Conservation (phyloP, 495 filamentous ascomycete species). For the Amniculicola lignicola region DNA sequence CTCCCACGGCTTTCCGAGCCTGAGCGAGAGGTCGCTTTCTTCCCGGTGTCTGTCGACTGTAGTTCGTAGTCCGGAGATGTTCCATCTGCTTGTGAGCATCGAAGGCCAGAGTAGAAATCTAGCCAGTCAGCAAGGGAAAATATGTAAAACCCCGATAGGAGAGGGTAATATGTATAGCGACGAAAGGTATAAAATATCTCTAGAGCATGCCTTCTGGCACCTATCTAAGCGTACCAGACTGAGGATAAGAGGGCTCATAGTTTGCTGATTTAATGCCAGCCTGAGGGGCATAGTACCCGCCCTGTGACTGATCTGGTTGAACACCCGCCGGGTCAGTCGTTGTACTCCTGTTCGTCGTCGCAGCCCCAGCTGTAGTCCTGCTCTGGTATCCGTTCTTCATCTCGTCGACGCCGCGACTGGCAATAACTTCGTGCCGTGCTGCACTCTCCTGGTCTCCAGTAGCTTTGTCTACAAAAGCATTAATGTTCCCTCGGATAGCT, state of each 20-base stretch:
- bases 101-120: no score
- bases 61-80: no score
- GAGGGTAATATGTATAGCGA: neutral
- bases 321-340: constrained; percentile 3
- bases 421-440: constrained; percentile 24
- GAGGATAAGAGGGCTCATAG: neutral
- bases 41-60: no score
- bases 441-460: constrained; percentile 17
- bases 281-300: neutral
- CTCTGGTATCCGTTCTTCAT: constrained; percentile 26
- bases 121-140: neutral
- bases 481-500: constrained; percentile 33
- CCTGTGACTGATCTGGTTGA: neutral
- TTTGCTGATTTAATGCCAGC: neutral
- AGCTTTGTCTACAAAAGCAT: constrained; percentile 26
- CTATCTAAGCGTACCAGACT: constrained; percentile 2
- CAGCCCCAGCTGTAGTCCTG: constrained; percentile 20
- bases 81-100: neutral
- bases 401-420: constrained; percentile 26
- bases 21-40: no score
- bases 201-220: neutral
- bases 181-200: neutral
- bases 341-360: neutral
- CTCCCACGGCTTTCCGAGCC: neutral
- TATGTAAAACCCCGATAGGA: no score